Evolutionary conservation across 805 yeast species (phyloP), one percentile per base, ranked within the genome.

Genomic region (Candida yuanshanica): DNA sequence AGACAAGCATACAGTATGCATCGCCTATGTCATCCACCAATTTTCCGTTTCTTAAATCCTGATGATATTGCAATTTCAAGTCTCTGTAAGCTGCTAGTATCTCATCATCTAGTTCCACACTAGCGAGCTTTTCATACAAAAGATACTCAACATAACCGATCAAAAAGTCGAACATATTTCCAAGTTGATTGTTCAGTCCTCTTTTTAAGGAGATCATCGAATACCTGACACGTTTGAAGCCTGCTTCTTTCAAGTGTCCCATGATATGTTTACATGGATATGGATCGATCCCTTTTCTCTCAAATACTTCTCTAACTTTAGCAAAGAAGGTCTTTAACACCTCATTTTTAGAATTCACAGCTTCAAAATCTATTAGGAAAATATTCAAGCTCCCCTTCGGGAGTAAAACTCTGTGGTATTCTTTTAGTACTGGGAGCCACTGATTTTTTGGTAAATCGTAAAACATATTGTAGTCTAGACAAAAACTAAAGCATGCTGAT

Each of bases 1-100:
- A 37, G 5, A 41, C 39, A 31, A 53, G 42, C 59, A 56, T 55
- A 20, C 41, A 48, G 41, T 55, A 56, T 2, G 41, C 13, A 36
- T 55, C 58, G 1, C 60, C 60, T 36, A 49, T 46, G 7, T 44
- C 52, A 17, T 47, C 50, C 7, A 49, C 11, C 3, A 52, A 26
- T 11, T 42, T 37, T 3, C 58, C 58, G 17, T 39, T 39, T 20
- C 49, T 39, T 7, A 43, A 10, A 20, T 50, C 54, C 10, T 41
- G 36, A 41, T 55, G 52, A 27, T 49, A 55, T 20, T 48, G 46
- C 2, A 49, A 10, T 31, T 48, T 49, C 39, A 53, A 24, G 18
- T 46, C 38, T 26, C 37, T 44, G 33, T 53, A 53, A n/a, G 35
- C 39, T 12, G 21, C 20, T 13, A 52, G 20, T 17, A 51, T 55